A percentile compares a stretch with the other conserved stretches of the same genome.
These are phyloP conservation scores for Naumovozyma castellii DNA, from an alignment of 805 yeast species.

Conservation along the genomic window DNA sequence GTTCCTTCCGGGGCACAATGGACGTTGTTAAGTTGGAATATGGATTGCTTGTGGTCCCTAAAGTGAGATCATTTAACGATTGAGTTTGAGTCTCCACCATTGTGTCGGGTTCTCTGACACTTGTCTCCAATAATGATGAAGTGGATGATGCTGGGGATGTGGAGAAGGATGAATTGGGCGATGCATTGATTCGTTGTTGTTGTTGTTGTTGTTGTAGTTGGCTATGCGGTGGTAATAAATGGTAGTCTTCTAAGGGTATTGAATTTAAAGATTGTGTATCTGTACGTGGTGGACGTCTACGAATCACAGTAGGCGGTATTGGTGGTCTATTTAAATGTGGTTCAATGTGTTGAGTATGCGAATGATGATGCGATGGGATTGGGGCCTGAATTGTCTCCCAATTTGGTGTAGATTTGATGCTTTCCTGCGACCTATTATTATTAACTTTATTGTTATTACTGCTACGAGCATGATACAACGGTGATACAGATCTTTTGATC, in stretches of 20 bases:
- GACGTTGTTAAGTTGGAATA: not conserved
- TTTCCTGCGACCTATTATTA: not conserved
- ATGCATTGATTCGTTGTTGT: not conserved
- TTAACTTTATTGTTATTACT: no score
- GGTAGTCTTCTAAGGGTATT: not conserved
- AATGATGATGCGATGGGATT: no score
- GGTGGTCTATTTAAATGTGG: no score
- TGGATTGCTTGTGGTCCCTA: not conserved
- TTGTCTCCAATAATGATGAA: not conserved
- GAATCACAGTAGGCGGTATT: no score
- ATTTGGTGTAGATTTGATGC: not conserved
- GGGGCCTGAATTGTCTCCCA: not conserved
- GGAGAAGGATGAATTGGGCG: not conserved
- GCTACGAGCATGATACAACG: no score
- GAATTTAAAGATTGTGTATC: not conserved
- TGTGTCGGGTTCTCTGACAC: not conserved
- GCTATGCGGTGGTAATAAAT: not conserved
- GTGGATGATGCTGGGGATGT: not conserved
- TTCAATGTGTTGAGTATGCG: no score
- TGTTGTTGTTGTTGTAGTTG: no score
- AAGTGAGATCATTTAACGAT: not conserved
- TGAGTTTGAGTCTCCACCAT: not conserved
- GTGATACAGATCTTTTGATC: no score
- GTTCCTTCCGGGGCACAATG: constrained; percentile 2
- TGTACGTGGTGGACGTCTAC: not conserved